phyloP scores from a whole-genome alignment of 352 stramenopile genomes.

The Phytophthora citrophthora region DNA sequence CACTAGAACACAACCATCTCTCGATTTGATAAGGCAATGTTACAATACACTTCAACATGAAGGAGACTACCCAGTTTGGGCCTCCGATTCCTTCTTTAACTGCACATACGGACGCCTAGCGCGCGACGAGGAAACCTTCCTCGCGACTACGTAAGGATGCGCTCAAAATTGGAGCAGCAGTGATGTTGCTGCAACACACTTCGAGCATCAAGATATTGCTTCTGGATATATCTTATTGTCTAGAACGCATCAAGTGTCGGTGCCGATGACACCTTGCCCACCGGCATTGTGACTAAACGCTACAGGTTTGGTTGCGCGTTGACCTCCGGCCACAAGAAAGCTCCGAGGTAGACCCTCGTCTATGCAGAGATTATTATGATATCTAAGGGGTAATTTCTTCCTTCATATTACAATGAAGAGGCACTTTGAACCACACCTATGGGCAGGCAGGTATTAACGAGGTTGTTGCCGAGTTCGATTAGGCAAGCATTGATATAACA shows the following conservation, averaged over 20 bases:
- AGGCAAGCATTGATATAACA: no score
- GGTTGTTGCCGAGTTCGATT: no score
- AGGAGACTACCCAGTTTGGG: conserved; percentile 1
- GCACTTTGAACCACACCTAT: no score
- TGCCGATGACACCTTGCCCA: background rate
- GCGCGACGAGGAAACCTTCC: conserved; percentile 21
- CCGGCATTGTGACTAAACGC: conserved; percentile 1
- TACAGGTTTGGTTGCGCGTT: conserved; percentile 14
- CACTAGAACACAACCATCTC: background rate
- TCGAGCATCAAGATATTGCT: no score
- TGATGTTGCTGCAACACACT: no score
- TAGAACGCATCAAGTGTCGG: background rate
- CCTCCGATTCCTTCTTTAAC: background rate
- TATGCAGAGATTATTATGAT: background rate
- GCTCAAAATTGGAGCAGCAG: background rate
- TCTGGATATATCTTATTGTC: background rate
- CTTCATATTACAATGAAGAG: no score
- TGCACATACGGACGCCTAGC: background rate
- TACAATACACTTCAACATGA: conserved; percentile 11
- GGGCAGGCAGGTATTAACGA: no score
- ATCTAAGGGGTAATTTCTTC: background rate
- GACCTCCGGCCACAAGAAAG: conserved; percentile 10
- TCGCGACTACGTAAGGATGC: background rate
- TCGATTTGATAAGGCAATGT: conserved; percentile 11
- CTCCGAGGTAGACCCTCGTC: background rate